Conservation (phyloP, 2,329 filamentous ascomycete species). For the Onygena corvina region DNA sequence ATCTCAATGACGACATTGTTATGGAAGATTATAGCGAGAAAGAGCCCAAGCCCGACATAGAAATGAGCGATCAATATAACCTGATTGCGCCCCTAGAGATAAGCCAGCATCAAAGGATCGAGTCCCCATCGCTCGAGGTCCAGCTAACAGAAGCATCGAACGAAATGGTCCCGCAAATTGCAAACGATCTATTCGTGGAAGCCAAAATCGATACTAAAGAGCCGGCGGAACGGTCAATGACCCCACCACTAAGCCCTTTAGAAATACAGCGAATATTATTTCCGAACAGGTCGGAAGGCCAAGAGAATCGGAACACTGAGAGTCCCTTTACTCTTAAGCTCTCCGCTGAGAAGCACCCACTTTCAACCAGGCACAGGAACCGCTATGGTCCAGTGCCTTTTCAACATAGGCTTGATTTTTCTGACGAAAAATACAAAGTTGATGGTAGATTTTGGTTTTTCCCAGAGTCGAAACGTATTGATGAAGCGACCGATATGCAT, state of each 20-base stretch:
- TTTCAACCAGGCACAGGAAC: conserved; percentile 4
- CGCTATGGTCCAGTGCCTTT: conserved; percentile 43
- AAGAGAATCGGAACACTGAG: not conserved
- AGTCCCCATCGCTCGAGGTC: not conserved
- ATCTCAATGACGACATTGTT: not conserved
- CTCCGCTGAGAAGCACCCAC: not conserved
- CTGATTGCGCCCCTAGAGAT: not conserved
- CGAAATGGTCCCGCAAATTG: not conserved
- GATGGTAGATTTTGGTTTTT: conserved; percentile 37
- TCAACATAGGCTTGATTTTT: conserved; percentile 35
- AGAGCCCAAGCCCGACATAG: not conserved
- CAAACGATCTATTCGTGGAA: not conserved
- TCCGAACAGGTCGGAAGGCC: conserved; percentile 10
- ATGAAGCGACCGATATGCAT: not conserved
- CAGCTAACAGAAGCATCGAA: not conserved
- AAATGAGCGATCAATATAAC: not conserved
- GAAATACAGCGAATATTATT: conserved; percentile 38
- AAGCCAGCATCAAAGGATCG: not conserved
- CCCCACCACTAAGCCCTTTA: conserved; percentile 31
- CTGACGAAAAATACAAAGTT: conserved; percentile 43
- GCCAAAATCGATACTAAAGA: conserved; percentile 9
- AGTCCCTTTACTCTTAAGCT: too few relatives aligned
- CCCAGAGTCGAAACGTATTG: not conserved
- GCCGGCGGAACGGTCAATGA: conserved; percentile 22
- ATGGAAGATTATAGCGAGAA: not conserved